Evolutionary conservation across 768 basidiomycete genomes (phyloP).

Genomic region (Kwoniella bestiolae): DNA sequence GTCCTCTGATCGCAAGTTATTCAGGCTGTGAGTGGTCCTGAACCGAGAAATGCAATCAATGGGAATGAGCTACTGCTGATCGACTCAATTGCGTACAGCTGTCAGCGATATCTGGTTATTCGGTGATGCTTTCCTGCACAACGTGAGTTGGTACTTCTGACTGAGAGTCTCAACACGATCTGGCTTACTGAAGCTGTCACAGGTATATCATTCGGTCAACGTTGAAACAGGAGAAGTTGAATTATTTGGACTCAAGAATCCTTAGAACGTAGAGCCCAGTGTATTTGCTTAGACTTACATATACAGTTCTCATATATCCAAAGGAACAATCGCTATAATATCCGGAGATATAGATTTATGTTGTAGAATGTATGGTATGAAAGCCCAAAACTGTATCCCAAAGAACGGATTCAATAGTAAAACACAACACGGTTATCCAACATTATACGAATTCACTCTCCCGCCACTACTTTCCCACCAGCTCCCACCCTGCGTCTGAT

Average conservation of each 20-base stretch:
- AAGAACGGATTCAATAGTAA: neutral
- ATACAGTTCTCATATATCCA: too few species aligned
- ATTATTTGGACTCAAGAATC: constrained; percentile 7
- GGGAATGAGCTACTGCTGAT: too few species aligned
- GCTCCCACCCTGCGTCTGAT: neutral
- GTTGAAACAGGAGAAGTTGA: constrained; percentile 13
- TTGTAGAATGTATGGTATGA: too few species aligned
- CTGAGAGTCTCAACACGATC: neutral
- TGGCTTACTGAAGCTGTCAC: neutral
- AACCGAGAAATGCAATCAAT: too few species aligned
- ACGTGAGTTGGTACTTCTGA: constrained; percentile 7
- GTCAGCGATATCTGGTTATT: constrained; percentile 4
- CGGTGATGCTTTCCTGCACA: constrained; percentile 24
- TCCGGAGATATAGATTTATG: too few species aligned
- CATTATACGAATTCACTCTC: neutral
- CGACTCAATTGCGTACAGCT: neutral
- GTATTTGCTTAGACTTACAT: neutral
- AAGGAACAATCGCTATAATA: too few species aligned
- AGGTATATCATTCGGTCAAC: constrained; percentile 16
- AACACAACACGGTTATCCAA: neutral
- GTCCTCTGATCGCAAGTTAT: constrained; percentile 1
- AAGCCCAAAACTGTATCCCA: neutral
- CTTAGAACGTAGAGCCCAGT: neutral
- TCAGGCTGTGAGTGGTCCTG: constrained; percentile 1
- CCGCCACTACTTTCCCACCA: constrained; percentile 18